A percentile compares a stretch with the other conserved stretches of the same genome.
These are phyloP conservation scores for Fusarium sp. DNA, from an alignment of 2,329 filamentous ascomycete species.

Conservation along the genomic window DNA sequence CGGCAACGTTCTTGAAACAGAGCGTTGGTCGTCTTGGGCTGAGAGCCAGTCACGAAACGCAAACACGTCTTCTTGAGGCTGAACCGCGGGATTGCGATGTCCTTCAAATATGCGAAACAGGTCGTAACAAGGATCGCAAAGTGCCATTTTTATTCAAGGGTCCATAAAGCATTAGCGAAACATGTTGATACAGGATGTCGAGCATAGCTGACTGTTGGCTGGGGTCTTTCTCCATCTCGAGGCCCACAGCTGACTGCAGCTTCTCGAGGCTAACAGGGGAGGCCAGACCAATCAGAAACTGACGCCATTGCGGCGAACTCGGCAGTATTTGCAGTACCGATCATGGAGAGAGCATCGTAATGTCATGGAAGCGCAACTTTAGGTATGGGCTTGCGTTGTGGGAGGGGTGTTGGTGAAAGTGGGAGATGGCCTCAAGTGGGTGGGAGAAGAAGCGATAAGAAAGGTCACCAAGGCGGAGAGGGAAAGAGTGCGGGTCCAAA, in stretches of 20 bases:
- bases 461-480: neutral
- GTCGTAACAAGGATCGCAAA: neutral
- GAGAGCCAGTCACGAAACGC: no score
- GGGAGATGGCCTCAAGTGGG: no score
- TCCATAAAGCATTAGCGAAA: no score
- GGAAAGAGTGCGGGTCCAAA: no score
- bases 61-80: no score
- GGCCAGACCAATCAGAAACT: neutral
- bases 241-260: neutral
- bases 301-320: no score
- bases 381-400: rapidly evolving
- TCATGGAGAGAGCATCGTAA: no score
- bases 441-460: neutral
- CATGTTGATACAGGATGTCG: no score
- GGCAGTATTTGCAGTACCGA: neutral
- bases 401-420: rapidly evolving
- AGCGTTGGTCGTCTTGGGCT: no score
- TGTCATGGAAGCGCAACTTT: neutral
- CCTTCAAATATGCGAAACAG: neutral
- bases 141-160: neutral
- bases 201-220: neutral
- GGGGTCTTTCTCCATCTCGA: neutral
- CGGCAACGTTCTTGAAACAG: neutral
- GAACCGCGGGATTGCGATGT: no score
- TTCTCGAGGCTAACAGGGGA: neutral